Percentiles rank a stretch among this genome's conserved stretches.
Evolutionary conservation across 2,329 filamentous ascomycete genomes (phyloP).

Genomic region (Neurospora sp.): DNA sequence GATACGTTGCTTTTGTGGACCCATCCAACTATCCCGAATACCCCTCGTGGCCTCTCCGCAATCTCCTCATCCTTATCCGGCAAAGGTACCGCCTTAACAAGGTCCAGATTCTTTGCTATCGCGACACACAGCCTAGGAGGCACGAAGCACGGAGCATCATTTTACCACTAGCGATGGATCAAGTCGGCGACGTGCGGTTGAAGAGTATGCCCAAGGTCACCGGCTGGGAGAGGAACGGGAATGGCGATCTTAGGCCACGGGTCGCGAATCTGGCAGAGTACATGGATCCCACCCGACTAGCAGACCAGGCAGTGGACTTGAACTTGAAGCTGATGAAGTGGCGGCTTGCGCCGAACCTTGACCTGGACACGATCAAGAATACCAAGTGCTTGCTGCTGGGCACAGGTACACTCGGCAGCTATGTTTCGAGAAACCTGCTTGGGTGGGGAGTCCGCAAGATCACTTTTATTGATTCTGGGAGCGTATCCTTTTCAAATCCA

Average conservation of each 20-base stretch:
- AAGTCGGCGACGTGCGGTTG: conserved; percentile 31
- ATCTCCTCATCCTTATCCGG: conserved; percentile 74
- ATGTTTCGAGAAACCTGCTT: conserved; percentile 84
- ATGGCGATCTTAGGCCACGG: conserved; percentile 67
- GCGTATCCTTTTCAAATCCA: conserved; percentile 91
- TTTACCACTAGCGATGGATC: conserved; percentile 52
- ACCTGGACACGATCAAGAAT: conserved; percentile 80
- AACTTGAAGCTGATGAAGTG: conserved; percentile 99
- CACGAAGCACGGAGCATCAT: conserved; percentile 77
- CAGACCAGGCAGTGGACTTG: conserved; percentile 89
- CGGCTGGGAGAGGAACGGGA: conserved; percentile 82
- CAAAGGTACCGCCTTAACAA: conserved; percentile 69
- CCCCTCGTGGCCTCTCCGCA: conserved; percentile 87
- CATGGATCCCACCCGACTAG: conserved; percentile 80
- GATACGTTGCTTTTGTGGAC: conserved; percentile 80
- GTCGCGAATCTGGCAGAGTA: conserved; percentile 80
- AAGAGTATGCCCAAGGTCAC: conserved; percentile 74
- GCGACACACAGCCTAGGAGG: conserved; percentile 67
- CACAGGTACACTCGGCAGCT: conserved; percentile 86
- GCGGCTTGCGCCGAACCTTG: conserved; percentile 80
- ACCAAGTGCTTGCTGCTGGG: conserved; percentile 86
- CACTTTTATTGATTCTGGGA: conserved; percentile 89
- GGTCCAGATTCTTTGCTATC: conserved; percentile 80
- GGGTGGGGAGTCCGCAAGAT: conserved; percentile 95
- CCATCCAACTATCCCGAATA: conserved; percentile 82